Evolutionary conservation across 164 flowering plant species (phyloP), one percentile per base, ranked within the genome.

Genomic region (Taxillus chinensis): DNA sequence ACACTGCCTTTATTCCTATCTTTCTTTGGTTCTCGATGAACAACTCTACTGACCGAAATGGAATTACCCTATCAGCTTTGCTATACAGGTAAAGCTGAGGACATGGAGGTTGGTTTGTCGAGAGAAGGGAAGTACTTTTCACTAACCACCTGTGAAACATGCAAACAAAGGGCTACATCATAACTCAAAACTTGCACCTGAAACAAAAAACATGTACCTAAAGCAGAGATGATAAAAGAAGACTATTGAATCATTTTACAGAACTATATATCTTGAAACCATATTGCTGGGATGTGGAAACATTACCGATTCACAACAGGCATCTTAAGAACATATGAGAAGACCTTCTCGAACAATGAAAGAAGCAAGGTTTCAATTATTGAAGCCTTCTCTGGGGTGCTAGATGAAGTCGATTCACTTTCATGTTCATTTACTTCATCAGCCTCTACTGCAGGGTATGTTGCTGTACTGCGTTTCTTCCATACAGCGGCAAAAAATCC

Each of bases 1-100:
- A 76, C 63, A 59, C 17, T 14, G 87, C 89, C 51, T 62, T 69
- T 71, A 68, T 83, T 48, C 96, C 96, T 51, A 42, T 61, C 64
- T 41, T 74, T 78, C 71, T 78, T 65, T 87, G 96, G n/a, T 73
- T 68, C 57, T 80, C 73, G 42, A 87, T 73, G 59, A 82, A 80
- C 56, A 64, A 67, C 62, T 87, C 96, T 3, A 89, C 78, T 1
- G 91, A 70, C 39, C 55, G 71, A 70, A 12, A 78, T 10, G 96
- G 96, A 58, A 90, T 78, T 58, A 93, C 93, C 66, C 72, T 87
- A 69, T 93, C 97, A 17, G 79, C 91, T 49, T 91, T 75, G 63
- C 99, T 93, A 66, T 93, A 93, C 17, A 93, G 80, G 73, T 87
- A 93, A 41, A 93, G 91, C 73, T 90, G 96, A 55, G 96, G 92